phyloP scores from a whole-genome alignment of 495 filamentous ascomycete species.

The Penicillium lividum region DNA sequence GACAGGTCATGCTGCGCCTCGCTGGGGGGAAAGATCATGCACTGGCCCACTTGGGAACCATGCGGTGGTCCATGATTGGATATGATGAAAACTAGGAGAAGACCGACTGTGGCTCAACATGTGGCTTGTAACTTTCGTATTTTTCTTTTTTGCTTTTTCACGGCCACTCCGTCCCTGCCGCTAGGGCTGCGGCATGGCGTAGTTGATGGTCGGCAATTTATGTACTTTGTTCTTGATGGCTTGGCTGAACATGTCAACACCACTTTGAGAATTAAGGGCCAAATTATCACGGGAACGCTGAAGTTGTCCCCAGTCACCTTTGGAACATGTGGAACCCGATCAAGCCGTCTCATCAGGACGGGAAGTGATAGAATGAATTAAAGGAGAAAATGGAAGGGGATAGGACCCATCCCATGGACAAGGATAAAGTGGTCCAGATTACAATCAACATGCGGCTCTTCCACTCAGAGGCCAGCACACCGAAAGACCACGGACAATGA shows the following conservation, averaged over 20 bases:
- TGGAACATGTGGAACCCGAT: not conserved
- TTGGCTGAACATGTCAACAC: not conserved
- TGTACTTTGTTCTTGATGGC: not conserved
- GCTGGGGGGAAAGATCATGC: slow-evolving; percentile 2
- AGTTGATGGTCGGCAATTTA: not conserved
- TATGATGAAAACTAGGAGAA: not conserved
- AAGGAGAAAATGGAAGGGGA: not conserved
- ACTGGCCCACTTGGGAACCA: not conserved
- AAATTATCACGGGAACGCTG: not conserved
- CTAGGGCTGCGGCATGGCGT: slow-evolving; percentile 11
- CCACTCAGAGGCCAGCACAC: not conserved
- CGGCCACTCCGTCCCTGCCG: slow-evolving; percentile 16
- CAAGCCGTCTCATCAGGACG: not conserved
- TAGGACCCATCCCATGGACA: not conserved
- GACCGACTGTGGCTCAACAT: slow-evolving; percentile 25
- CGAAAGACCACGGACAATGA: not conserved
- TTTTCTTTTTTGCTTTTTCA: slow-evolving; percentile 10
- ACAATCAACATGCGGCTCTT: slow-evolving; percentile 9
- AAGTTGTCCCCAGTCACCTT: not conserved
- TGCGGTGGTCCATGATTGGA: not conserved
- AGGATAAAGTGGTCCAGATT: not conserved
- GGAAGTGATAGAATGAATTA: not conserved
- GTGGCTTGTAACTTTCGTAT: slow-evolving; percentile 15
- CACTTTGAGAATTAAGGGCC: not conserved
- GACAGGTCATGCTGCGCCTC: slow-evolving; percentile 29